Evolutionary conservation across 1,139 yeast species (phyloP), one percentile per base, ranked within the genome.

Genomic region (Blastobotrys indianensis): DNA sequence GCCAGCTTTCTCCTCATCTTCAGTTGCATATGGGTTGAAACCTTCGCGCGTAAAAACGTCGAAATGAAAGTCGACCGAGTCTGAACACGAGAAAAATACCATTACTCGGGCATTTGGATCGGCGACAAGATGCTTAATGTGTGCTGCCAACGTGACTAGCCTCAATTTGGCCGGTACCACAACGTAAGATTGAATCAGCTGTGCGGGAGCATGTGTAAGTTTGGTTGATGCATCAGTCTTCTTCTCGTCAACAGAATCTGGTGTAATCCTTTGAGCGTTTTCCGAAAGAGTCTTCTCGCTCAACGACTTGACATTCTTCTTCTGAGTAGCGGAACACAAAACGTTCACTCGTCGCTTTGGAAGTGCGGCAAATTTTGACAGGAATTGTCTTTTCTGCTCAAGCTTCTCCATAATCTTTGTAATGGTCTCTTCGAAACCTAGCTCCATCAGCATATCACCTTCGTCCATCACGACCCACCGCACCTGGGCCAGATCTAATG

Each of bases 401-500:
- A 87, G 75, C 36, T 53, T 54, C 8, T 72, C 72, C 42, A 94
- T 70, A 52, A 92, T 88, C 51, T 82, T 79, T 20, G 86, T 74
- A 50, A 92, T 81, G 1, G 96, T 85, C 61, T 92, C 97, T 65
- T 92, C 97, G 60, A 92, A 92, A 1, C 98, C 98, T 49, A 92
- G 73, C 59, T 92, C 98, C 76, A 92, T 86, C 58, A 92, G 74
- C 55, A 90, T 77, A 67, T 92, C 98, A 63, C 97, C 98, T 72
- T 92, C 98, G 67, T 92, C 98, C 52, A 92, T 66, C 13, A 92
- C 80, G 29, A 90, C 75, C 77, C 88, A 92, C 57, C 96, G 72
- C 41, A 90, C 73, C 48, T 85, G 80, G 6, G 85, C 72, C 29
- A 85, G 67, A 54, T 87, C 82, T 50, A 88, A 74, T 17, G 82